phyloP scores from a whole-genome alignment of 345 rosid species.

The Melaleuca alternifolia region DNA sequence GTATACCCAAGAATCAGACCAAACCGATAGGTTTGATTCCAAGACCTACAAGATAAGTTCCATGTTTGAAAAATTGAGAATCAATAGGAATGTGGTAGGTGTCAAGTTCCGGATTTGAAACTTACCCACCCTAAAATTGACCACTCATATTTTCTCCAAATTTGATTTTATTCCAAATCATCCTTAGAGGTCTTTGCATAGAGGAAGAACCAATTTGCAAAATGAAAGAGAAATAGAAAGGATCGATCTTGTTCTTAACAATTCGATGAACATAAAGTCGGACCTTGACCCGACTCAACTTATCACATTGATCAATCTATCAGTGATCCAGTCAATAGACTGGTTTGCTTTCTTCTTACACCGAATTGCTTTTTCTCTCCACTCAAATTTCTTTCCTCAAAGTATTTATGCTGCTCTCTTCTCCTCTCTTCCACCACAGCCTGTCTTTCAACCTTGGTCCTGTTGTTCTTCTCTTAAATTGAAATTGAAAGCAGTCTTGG shows the following conservation, averaged over 20 bases:
- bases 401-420: background rate
- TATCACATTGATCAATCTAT: background rate
- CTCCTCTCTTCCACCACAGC: background rate
- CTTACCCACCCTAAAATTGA: background rate
- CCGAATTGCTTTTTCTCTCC: background rate
- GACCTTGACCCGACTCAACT: background rate
- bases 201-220: background rate
- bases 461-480: background rate
- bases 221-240: background rate
- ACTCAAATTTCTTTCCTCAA: background rate
- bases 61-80: background rate
- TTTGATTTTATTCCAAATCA: background rate
- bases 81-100: background rate
- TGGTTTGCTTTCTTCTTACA: background rate
- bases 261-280: background rate
- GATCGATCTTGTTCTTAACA: background rate
- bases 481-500: background rate
- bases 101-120: background rate
- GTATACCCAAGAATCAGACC: background rate
- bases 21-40: accelerated
- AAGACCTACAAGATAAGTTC: background rate
- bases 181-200: background rate
- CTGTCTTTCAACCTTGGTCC: background rate
- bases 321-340: background rate
- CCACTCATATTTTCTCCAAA: background rate